Base-by-base conservation (phyloP, 257 asterid genomes). In the Solanum gracilifrons region DNA sequence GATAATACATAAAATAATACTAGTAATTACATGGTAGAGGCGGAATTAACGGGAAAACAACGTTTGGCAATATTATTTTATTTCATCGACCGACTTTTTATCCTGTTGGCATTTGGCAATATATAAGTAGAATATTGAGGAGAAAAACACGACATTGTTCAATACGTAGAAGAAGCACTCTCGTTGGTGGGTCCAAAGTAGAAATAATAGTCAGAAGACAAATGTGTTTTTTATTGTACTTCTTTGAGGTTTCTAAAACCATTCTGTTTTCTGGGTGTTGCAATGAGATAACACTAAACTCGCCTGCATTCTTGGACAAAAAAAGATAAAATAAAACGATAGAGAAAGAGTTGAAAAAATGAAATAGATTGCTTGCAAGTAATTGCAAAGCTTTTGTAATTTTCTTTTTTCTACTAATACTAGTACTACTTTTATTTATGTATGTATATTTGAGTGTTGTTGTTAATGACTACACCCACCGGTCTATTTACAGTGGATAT, bases 51-150 rank as follows among this genome's bases (percentile, higher is more conserved):
- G 88, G 89, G 83, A 3, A 43, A 25, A 75, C 87, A 43, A 35
- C 80, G 74, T 76, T 36, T n/a, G 74, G 21, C 32, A 8, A 15
- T 79, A 72, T 46, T 85, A 51, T 37, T 69, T 75, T 75, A 75
- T 71, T 55, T 66, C 85, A 84, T 88, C 91, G 18, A 88, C 91
- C 91, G 88, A 90, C 91, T 32, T 60, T 92, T 25, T 87, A 58
- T 46, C 10, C 80, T 46, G 71, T 12, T 86, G 87, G 51, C 66
- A 55, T 55, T 55, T 55, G 66, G 66, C 64, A 2, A 15, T 15
- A 43, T 79, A 79, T 43, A 15, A 16, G 20, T 74, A 74, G 82
- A 39, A 66, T 31, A 51, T 55, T 6, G 12, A 55, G 73, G 72
- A 41, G 76, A 80, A 18, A 80, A 58, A 36, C 36, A 62, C 23